phyloP scores from a whole-genome alignment of 129 eudicot genomes.

The Flaveria trinervia region DNA sequence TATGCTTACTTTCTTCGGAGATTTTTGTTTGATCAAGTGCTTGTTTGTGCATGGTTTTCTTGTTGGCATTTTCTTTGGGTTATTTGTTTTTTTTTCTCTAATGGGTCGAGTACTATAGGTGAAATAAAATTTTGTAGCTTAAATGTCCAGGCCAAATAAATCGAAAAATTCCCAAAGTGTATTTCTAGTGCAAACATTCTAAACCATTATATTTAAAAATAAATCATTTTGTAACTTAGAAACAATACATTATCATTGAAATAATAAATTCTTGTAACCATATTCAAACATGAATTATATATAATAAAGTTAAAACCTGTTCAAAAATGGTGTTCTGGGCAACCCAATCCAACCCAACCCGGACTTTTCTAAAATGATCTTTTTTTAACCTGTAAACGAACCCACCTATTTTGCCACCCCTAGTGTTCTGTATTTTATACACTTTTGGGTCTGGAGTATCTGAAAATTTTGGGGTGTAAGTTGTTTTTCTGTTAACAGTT shows the following conservation, averaged over 20 bases:
- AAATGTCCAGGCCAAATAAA: neutral
- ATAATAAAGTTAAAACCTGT: neutral
- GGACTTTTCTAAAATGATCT: neutral
- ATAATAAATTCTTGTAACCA: neutral
- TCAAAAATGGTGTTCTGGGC: neutral
- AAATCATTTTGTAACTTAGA: neutral
- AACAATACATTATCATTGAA: neutral
- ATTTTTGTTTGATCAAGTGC: neutral
- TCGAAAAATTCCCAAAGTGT: neutral
- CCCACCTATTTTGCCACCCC: neutral
- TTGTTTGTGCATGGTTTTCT: slow-evolving; percentile 17
- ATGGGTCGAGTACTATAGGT: neutral
- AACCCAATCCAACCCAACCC: neutral
- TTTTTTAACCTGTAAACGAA: neutral
- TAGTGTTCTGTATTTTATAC: neutral
- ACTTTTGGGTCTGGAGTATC: neutral
- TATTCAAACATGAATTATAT: neutral
- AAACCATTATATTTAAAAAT: neutral
- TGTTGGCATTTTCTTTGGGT: slow-evolving; percentile 1
- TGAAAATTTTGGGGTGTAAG: neutral
- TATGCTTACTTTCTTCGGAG: slow-evolving; percentile 5
- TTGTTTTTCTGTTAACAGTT: slow-evolving; percentile 25
- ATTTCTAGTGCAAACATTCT: neutral
- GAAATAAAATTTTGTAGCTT: neutral
- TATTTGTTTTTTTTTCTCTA: neutral